A percentile compares a stretch with the other conserved stretches of the same genome.
Conservation (phyloP, 371 early-diverging fungal genomes). For the Amoeboaphelidium protococcarum region DNA sequence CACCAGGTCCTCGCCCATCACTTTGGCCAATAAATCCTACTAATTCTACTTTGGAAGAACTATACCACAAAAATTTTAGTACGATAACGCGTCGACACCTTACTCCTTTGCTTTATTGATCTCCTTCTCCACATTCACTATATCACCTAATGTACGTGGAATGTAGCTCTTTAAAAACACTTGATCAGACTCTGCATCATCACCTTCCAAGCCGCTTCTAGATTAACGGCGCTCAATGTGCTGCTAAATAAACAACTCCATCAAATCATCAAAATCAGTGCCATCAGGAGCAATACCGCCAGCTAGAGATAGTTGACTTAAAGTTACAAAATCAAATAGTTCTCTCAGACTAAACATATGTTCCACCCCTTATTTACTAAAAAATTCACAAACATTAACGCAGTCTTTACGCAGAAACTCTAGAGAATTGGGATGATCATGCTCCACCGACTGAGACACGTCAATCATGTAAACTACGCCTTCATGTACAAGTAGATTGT, state of each 20-base stretch:
- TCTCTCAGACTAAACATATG: constrained; percentile 55
- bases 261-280: too few relatives aligned
- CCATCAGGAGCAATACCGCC: too few relatives aligned
- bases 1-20: too few relatives aligned
- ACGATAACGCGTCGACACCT: not conserved
- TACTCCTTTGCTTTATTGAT: not conserved
- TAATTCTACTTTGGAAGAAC: too few relatives aligned
- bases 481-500: constrained; percentile 83
- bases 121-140: constrained; percentile 23
- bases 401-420: constrained; percentile 93
- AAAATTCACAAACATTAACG: constrained; percentile 83
- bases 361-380: constrained; percentile 42
- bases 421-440: constrained; percentile 93
- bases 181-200: too few relatives aligned
- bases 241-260: too few relatives aligned
- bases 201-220: not conserved
- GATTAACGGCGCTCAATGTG: too few relatives aligned
- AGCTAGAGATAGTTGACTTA: too few relatives aligned
- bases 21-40: not conserved
- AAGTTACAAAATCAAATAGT: constrained; percentile 74
- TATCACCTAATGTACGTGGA: constrained; percentile 71
- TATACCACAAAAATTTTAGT: not conserved
- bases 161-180: constrained; percentile 71
- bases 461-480: constrained; percentile 76
- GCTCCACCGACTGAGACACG: constrained; percentile 97